phyloP scores from a whole-genome alignment of 345 rosid genomes.

The Eucalyptus curtisii region DNA sequence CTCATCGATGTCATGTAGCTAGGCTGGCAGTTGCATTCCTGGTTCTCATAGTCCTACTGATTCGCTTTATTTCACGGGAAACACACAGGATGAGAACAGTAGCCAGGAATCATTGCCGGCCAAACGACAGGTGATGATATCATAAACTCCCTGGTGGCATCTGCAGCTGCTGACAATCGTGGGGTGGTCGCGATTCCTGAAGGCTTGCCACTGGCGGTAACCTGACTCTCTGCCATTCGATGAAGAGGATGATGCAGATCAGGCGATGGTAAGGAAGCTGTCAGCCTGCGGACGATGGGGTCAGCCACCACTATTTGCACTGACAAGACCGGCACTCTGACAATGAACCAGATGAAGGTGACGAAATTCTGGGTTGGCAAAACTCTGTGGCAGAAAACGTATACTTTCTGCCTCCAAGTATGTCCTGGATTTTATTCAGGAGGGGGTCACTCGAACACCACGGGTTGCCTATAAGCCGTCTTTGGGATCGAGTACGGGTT shows the following conservation, averaged over 20 bases:
- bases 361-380: constrained; percentile 54
- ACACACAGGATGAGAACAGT: constrained; percentile 37
- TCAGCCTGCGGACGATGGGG: constrained; percentile 79
- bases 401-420: constrained; percentile 6
- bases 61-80: constrained; percentile 70
- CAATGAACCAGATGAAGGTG: constrained; percentile 59
- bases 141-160: constrained; percentile 43
- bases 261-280: constrained; percentile 77
- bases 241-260: constrained; percentile 81
- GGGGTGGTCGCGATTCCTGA: constrained; percentile 83
- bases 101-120: constrained; percentile 22
- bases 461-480: constrained; percentile 23
- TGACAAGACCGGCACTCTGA: constrained; percentile 73
- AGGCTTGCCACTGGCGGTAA: constrained; percentile 75
- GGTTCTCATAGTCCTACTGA: constrained; percentile 44
- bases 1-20: constrained; percentile 46
- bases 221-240: constrained; percentile 62
- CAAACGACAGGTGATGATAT: constrained; percentile 34
- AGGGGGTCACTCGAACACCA: constrained; percentile 63
- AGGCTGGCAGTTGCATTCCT: constrained; percentile 56
- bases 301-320: constrained; percentile 71
- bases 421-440: constrained; percentile 27
- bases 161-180: constrained; percentile 63
- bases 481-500: constrained; percentile 20
- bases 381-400: not conserved